Evolutionary conservation across 202 grass and related monocot genomes (phyloP).

Genomic region (Panicum hallii): DNA sequence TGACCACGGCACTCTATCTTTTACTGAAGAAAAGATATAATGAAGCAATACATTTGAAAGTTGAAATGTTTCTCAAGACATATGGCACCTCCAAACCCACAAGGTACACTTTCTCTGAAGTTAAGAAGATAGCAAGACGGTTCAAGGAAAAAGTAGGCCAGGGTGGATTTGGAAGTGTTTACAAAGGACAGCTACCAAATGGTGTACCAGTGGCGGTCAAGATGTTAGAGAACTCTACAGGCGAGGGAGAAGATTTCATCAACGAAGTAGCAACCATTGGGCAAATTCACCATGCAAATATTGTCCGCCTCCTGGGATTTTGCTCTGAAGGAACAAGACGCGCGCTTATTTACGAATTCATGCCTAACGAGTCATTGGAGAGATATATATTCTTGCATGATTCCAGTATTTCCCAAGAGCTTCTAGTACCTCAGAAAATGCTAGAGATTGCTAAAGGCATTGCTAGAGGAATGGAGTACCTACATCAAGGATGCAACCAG

Average conservation of each 20-base stretch:
- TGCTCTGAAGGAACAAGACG: constrained; percentile 54
- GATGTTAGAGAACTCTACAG: constrained; percentile 54
- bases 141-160: constrained; percentile 64
- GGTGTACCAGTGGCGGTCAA: constrained; percentile 55
- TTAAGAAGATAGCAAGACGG: constrained; percentile 62
- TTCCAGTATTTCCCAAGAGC: not conserved
- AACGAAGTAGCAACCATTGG: constrained; percentile 80
- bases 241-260: constrained; percentile 65
- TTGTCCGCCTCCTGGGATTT: constrained; percentile 63
- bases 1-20: constrained; percentile 3
- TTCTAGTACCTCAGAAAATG: constrained; percentile 38
- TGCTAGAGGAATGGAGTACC: constrained; percentile 64
- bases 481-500: constrained; percentile 68
- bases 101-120: constrained; percentile 58
- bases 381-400: constrained; percentile 54
- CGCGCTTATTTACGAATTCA: constrained; percentile 71
- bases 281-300: constrained; percentile 69
- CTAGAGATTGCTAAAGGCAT: constrained; percentile 53
- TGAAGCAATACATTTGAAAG: constrained; percentile 51
- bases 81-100: constrained; percentile 56
- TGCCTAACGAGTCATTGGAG: constrained; percentile 70
- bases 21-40: constrained; percentile 42
- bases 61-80: constrained; percentile 62
- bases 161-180: constrained; percentile 60
- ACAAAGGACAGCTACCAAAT: constrained; percentile 48